phyloP scores from a whole-genome alignment of 768 basidiomycete genomes.

The Boletellus ananas region DNA sequence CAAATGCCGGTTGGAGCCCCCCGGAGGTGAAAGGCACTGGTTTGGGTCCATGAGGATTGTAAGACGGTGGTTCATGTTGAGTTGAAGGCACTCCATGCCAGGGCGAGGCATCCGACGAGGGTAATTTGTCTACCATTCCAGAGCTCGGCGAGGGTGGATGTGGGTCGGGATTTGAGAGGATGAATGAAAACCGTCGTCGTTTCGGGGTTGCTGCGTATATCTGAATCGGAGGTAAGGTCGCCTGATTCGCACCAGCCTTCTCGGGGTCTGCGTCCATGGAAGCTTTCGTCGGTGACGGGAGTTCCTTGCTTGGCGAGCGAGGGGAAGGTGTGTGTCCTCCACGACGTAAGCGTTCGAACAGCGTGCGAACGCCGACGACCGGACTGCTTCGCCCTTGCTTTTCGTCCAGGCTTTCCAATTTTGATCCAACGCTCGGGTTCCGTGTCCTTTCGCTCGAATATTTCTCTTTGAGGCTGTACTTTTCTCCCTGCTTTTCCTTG shows the following conservation, averaged over 20 bases:
- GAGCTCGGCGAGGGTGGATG: slow-evolving; percentile 19
- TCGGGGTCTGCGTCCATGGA: slow-evolving; percentile 15
- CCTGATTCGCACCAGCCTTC: slow-evolving; percentile 2
- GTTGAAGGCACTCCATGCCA: not conserved
- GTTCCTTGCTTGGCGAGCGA: slow-evolving; percentile 20
- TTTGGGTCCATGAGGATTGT: not conserved
- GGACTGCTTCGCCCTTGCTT: slow-evolving; percentile 23
- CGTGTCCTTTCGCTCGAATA: slow-evolving; percentile 7
- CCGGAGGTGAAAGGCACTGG: not conserved
- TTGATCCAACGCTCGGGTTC: slow-evolving; percentile 17
- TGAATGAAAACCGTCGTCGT: slow-evolving; percentile 25
- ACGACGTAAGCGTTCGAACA: slow-evolving; percentile 26
- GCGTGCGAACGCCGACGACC: slow-evolving; percentile 21
- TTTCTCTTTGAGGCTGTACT: slow-evolving; percentile 11
- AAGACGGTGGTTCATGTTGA: not conserved
- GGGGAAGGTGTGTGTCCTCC: slow-evolving; percentile 28
- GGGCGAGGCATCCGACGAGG: not conserved
- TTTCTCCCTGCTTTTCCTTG: slow-evolving; percentile 19
- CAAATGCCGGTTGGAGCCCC: not conserved
- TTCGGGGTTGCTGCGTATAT: slow-evolving; percentile 12
- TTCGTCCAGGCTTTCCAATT: slow-evolving; percentile 20
- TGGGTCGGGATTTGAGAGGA: slow-evolving; percentile 32
- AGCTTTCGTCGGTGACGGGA: slow-evolving; percentile 12
- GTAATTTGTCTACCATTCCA: not conserved
- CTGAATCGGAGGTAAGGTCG: slow-evolving; percentile 17